Base-by-base conservation (phyloP, 768 basidiomycete genomes). In the Boletus vinaceobasis region DNA sequence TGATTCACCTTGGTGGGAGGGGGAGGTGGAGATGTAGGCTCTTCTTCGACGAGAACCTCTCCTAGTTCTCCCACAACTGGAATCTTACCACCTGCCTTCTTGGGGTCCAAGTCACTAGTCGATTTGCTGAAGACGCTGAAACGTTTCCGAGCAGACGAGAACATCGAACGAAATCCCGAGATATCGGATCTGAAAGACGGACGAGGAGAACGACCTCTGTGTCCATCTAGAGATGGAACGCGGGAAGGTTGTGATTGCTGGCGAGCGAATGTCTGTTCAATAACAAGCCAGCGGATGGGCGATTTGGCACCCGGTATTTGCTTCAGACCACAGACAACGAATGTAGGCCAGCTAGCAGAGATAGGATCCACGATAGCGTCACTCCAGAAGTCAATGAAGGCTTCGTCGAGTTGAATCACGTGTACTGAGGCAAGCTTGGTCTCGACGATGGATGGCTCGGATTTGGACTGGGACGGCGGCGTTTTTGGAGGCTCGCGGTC, bases 381-480 rank as follows among this genome's bases (percentile, higher is more conserved):
- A 48, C 77, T 79, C 88, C 88, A 91, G 65, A 90, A 90, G 67
- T 92, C 89, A 50, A 90, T 71, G 66, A 92, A 91, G 1, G 88
- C 87, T 62, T 91, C 89, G 62, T 92, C 90, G 11, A 92, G 64
- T 56, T 83, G 78, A n/a, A 84, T 71, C 35, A 81, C 59, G 9
- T 62, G 61, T 8, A 70, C 61, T 2, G 69, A 69, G 14, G 75
- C 71, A 11, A 85, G 68, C 9, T 71, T 67, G 0, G 77, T 76
- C 21, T 77, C 73, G 56, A 70, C 4, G 21, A 68, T 48, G 39
- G 53, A 45, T 4, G 52, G 6, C 32, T 57, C 64, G 5, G 23
- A 42, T 31, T 62, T 53, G 6, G 46, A 50, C 8, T 63, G 69
- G 6, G 72, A 66, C 48, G 52, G 65, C 43, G 37, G 55, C 48